phyloP scores from a whole-genome alignment of 2,329 filamentous ascomycete genomes.

The Paraconiothyrium sp. region DNA sequence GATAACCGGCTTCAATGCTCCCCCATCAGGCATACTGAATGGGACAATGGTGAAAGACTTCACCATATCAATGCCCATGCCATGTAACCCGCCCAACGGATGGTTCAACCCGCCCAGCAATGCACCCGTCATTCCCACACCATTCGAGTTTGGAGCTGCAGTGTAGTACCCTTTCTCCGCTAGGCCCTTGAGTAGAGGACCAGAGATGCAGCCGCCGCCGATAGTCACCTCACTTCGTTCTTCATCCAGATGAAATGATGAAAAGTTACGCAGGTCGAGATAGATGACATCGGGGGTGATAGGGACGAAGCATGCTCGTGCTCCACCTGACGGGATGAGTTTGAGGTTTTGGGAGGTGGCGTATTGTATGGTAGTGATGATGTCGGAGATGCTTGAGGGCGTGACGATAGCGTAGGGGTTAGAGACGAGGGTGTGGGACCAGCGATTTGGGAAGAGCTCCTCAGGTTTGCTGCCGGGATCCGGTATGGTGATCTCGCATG shows the following conservation, averaged over 20 bases:
- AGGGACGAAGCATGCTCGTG: slow-evolving; percentile 44
- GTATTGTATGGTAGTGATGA: slow-evolving; percentile 35
- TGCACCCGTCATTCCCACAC: slow-evolving; percentile 28
- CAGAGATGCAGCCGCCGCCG: slow-evolving; percentile 40
- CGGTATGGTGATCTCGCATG: neutral
- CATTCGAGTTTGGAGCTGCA: slow-evolving; percentile 26
- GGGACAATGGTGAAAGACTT: slow-evolving; percentile 39
- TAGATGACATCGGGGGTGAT: slow-evolving; percentile 43
- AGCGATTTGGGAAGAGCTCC: neutral
- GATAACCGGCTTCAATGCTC: slow-evolving; percentile 13
- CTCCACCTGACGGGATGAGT: slow-evolving; percentile 41
- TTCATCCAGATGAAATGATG: slow-evolving; percentile 39
- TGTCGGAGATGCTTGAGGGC: slow-evolving; percentile 41
- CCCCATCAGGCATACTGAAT: slow-evolving; percentile 11
- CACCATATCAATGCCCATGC: slow-evolving; percentile 47
- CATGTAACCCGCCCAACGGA: slow-evolving; percentile 40
- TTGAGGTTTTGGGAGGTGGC: slow-evolving; percentile 40
- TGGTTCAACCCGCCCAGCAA: slow-evolving; percentile 28
- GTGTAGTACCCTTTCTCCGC: slow-evolving; percentile 42
- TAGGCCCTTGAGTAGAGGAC: slow-evolving; percentile 37
- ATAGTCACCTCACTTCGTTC: slow-evolving; percentile 32
- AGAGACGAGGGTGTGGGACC: slow-evolving; percentile 10
- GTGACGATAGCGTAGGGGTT: slow-evolving; percentile 35
- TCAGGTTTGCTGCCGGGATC: neutral
- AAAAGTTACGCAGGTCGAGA: slow-evolving; percentile 47